Evolutionary conservation across 768 basidiomycete species (phyloP).

Genomic region (Suillus sp.): DNA sequence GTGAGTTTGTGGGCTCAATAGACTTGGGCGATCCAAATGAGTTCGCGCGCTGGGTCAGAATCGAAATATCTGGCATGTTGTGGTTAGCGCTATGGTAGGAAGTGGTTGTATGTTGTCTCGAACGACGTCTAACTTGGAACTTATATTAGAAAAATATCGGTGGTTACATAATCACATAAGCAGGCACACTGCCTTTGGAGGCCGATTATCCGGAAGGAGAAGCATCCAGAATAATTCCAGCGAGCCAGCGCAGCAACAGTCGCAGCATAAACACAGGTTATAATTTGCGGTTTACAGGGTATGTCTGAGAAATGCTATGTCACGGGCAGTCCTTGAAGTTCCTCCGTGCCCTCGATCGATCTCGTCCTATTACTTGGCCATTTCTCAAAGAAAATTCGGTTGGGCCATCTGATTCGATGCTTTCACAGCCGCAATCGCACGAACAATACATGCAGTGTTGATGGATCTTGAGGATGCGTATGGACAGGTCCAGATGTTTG

Average conservation of each 20-base stretch:
- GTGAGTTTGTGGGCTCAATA: constrained; percentile 67
- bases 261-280: constrained; percentile 2
- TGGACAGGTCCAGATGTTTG: background rate
- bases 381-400: constrained; percentile 1
- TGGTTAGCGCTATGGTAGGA: background rate
- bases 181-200: background rate
- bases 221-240: no score
- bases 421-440: background rate
- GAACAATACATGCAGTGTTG: background rate
- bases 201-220: background rate
- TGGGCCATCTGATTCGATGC: background rate
- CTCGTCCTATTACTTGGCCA: background rate
- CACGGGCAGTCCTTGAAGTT: background rate
- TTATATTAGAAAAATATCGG: background rate
- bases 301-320: background rate
- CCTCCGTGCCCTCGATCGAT: background rate
- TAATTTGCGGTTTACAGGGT: background rate
- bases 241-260: background rate
- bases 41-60: constrained; percentile 20
- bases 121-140: background rate
- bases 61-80: constrained; percentile 30
- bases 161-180: constrained; percentile 4
- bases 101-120: background rate
- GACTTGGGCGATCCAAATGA: constrained; percentile 3
- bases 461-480: background rate